Evolutionary conservation across 345 rosid species (phyloP), one percentile per base, ranked within the genome.

Genomic region (Fremontodendron californicum): DNA sequence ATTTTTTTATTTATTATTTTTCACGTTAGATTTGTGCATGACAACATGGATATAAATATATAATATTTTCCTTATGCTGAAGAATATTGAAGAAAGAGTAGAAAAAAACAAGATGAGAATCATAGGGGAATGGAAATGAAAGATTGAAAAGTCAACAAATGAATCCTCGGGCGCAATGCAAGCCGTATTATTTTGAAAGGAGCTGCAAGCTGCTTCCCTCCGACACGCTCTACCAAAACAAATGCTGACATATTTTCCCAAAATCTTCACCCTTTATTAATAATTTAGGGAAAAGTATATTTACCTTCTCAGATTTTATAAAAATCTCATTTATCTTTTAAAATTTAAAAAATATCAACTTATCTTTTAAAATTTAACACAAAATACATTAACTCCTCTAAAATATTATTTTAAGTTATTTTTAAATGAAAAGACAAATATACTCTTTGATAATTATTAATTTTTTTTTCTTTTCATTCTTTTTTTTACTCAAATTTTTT

Each of bases 221-320:
- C 40, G 35, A 60, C 80, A 61, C 63, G 60, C 66, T 66, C 37
- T 57, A 75, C 64, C n/a, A n/a, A n/a, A n/a, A n/a, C n/a, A n/a
- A n/a, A n/a, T n/a, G n/a, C n/a, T n/a, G 64, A 3, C 37, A 60
- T 60, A 60, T 60, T 27, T 60, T 60, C 64, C 64, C 19, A 27
- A 10, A 57, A 57, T 58, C 35, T 58, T 58, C 35, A 12, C 15
- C 18, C 29, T 27, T 27, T 57, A 57, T 8, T 57, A 55, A 23
- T 23, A 8, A 10, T n/a, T n/a, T n/a, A n/a, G n/a, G n/a, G n/a
- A n/a, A n/a, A n/a, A n/a, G n/a, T n/a, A n/a, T n/a, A n/a, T n/a
- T n/a, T n/a, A n/a, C n/a, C n/a, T n/a, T n/a, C n/a, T n/a, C n/a
- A n/a, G n/a, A n/a, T n/a, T n/a, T n/a, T n/a, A n/a, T n/a, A n/a